Percentiles rank a stretch among this genome's conserved stretches.
phyloP scores from a whole-genome alignment of 768 basidiomycete genomes.

The Dacryopinax primogenitus region DNA sequence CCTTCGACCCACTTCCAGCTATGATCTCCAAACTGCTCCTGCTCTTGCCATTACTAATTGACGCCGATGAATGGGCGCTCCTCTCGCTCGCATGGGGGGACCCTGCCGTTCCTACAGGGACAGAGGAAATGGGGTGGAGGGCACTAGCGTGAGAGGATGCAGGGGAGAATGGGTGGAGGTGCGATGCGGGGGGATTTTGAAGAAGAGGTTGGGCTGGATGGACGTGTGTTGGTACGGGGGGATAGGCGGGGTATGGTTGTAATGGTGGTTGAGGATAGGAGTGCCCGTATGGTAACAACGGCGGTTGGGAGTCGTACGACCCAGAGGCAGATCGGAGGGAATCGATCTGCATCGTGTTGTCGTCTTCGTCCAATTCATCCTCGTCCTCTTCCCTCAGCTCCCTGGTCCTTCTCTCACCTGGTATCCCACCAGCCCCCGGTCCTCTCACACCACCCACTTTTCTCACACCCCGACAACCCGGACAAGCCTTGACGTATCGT shows the following conservation, averaged over 20 bases:
- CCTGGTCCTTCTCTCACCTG: background rate
- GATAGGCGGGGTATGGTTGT: background rate
- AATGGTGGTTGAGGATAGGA: background rate
- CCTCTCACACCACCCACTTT: background rate
- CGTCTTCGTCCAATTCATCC: background rate
- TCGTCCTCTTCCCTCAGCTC: background rate
- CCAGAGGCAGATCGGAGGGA: background rate
- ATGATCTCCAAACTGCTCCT: too few species aligned
- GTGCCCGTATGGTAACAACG: background rate
- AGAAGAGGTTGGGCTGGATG: background rate
- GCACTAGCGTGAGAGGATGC: background rate
- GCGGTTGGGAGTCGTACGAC: background rate
- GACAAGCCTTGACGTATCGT: background rate
- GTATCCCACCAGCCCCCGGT: background rate
- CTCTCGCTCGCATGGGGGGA: background rate
- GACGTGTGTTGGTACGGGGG: background rate
- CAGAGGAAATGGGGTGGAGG: background rate
- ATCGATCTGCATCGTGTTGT: background rate
- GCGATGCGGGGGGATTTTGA: background rate
- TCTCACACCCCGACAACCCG: background rate
- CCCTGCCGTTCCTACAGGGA: background rate
- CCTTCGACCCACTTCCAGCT: background rate
- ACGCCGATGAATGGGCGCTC: background rate
- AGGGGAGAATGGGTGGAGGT: slow-evolving; percentile 5
- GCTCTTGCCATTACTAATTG: background rate